Conservation (phyloP, 2,329 filamentous ascomycete genomes). For the Aspergillus quadrilineatus region DNA sequence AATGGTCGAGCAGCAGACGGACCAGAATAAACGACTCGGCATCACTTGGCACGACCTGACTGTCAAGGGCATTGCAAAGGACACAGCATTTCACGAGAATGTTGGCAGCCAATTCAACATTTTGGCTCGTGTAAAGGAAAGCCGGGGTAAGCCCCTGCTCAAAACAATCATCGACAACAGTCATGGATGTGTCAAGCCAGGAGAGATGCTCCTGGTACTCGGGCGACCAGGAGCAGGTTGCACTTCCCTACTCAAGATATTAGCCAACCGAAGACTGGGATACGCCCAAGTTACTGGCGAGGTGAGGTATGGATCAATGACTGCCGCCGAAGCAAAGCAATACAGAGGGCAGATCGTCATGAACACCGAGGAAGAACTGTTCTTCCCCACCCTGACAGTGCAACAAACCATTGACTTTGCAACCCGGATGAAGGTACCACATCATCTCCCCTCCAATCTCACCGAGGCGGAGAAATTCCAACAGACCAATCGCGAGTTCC, state of each 20-base stretch:
- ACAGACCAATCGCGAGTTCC: conserved; percentile 51
- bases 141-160: conserved; percentile 56
- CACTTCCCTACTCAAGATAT: conserved; percentile 67
- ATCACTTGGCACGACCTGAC: conserved; percentile 65
- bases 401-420: conserved; percentile 56
- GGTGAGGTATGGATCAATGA: conserved; percentile 55
- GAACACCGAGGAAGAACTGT: conserved; percentile 55
- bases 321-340: conserved; percentile 41
- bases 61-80: conserved; percentile 61
- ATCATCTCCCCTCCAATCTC: conserved; percentile 43
- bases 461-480: conserved; percentile 49
- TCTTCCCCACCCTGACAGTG: conserved; percentile 53
- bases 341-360: conserved; percentile 60
- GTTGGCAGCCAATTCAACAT: conserved; percentile 61
- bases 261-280: conserved; percentile 63
- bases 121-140: conserved; percentile 53
- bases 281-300: conserved; percentile 60
- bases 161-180: conserved; percentile 65
- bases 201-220: conserved; percentile 69
- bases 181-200: conserved; percentile 69
- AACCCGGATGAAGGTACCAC: conserved; percentile 58
- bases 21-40: conserved; percentile 45
- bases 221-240: conserved; percentile 69
- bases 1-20: too few relatives aligned
- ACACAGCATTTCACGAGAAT: conserved; percentile 66